These are phyloP conservation scores for Exutisphaerella laricina DNA, from an alignment of 2,329 filamentous ascomycete genomes.

Conservation along the genomic window DNA sequence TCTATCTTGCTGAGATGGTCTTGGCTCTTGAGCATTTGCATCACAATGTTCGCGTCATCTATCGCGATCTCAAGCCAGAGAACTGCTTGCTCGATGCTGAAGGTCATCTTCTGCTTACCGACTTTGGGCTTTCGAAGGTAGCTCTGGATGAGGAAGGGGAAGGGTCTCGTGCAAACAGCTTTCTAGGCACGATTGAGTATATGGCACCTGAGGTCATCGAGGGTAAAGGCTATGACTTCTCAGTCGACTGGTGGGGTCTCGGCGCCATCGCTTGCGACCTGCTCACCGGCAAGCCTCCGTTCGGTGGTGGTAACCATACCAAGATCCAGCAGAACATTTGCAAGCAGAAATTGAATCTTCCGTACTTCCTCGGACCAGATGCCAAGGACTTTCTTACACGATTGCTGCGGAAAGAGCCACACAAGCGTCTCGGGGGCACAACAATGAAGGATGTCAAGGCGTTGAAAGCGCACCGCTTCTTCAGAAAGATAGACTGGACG, in stretches of 20 bases:
- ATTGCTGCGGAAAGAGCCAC: conserved; percentile 84
- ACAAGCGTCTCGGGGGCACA: conserved; percentile 78
- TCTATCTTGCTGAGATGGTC: conserved; percentile 98
- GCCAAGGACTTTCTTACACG: conserved; percentile 91
- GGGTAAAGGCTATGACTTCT: conserved; percentile 83
- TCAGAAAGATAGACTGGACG: conserved; percentile 94
- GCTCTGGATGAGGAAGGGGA: conserved; percentile 62
- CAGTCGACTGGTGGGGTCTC: conserved; percentile 98
- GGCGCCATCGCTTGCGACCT: conserved; percentile 89
- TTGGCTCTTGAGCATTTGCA: conserved; percentile 92
- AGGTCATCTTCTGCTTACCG: conserved; percentile 88
- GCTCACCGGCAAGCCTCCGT: conserved; percentile 86
- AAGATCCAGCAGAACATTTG: conserved; percentile 96
- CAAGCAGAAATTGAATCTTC: conserved; percentile 81
- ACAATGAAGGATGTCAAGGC: conserved; percentile 82
- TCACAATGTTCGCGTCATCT: conserved; percentile 85
- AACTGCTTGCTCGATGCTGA: conserved; percentile 91
- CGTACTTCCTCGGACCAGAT: conserved; percentile 85
- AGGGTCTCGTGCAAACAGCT: conserved; percentile 65
- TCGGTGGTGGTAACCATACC: conserved; percentile 81
- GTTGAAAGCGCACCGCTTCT: conserved; percentile 92
- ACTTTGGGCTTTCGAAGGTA: conserved; percentile 96
- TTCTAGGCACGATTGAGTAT: conserved; percentile 94
- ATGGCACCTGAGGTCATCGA: conserved; percentile 96
- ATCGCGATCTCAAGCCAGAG: conserved; percentile 95